Evolutionary conservation across 176 grass and related monocot species (phyloP).

Genomic region (Oryza rufipogon): DNA sequence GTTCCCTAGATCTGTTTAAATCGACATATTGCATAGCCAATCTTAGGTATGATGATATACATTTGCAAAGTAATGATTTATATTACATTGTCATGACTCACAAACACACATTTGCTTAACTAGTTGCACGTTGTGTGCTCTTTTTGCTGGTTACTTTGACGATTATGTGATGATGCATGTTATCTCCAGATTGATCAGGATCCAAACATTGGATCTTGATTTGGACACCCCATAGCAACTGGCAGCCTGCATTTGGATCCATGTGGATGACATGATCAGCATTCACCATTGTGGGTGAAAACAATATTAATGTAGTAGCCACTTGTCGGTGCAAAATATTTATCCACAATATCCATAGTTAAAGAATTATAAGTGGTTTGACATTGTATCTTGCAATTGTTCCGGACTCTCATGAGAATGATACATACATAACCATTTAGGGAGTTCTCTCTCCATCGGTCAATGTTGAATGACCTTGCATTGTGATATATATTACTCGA

Average conservation of each 20-base stretch:
- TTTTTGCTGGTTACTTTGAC: constrained; percentile 12
- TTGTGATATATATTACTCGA: background rate
- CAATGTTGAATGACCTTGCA: constrained; percentile 20
- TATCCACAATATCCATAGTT: constrained; percentile 23
- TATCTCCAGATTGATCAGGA: constrained; percentile 37
- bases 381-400: background rate
- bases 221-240: constrained; percentile 34
- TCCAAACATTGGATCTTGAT: constrained; percentile 43
- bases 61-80: constrained; percentile 12
- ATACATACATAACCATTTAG: background rate
- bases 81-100: constrained; percentile 13
- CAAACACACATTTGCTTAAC: constrained; percentile 27
- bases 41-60: constrained; percentile 14
- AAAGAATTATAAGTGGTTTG: constrained; percentile 1
- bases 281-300: constrained; percentile 26
- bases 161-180: constrained; percentile 23
- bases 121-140: constrained; percentile 31
- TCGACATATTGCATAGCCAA: background rate
- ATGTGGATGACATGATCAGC: constrained; percentile 40
- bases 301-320: background rate
- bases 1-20: background rate
- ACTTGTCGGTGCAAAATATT: background rate
- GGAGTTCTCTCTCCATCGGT: background rate
- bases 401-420: background rate
- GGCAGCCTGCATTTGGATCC: constrained; percentile 31